Evolutionary conservation across 257 asterid species (phyloP), one percentile per base, ranked within the genome.

Genomic region (Sherardia arvensis): DNA sequence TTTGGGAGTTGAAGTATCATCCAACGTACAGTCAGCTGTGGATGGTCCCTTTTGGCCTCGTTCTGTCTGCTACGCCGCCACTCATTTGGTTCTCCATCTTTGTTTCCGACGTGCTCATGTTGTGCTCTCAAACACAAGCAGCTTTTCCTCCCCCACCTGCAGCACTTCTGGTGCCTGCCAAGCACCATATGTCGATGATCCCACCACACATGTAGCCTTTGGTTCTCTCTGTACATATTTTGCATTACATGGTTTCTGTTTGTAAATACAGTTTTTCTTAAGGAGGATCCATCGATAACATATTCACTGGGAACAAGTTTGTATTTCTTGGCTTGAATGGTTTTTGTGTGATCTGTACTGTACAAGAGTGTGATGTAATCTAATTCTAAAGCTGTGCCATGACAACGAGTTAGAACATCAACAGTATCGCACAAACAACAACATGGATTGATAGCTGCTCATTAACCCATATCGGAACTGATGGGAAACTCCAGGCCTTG

Each of bases 401-500:
- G 51, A 43, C 51, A 43, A 43, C 7, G 17, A 43, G 51, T 43
- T 43, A 43, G 51, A 43, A 43, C 21, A 43, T 43, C 51, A 54
- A n/a, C 47, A 48, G 29, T 36, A 29, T 36, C 8, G n/a, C 23
- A 64, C 53, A 26, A 28, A 29, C 33, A 15, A 11, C 20, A 43
- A n/a, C 30, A 43, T 23, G 54, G 8, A 45, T 26, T 28, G 7
- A 62, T 30, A 1, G 12, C 12, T 18, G 57, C 71, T 83, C 75
- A 83, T 54, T 76, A 85, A 61, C 65, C 78, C 47, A 36, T 28
- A 29, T 80, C 79, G 2, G 91, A 64, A 61, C 80, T 76, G 6
- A 81, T 81, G 11, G 97, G 93, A 69, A 80, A 90, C 60, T 87
- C 84, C 48, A 90, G 62, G 64, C 95, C 95, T 40, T 79, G 75